These are phyloP conservation scores for Dothistroma septosporum DNA, from an alignment of 2,329 filamentous ascomycete species.

Conservation along the genomic window DNA sequence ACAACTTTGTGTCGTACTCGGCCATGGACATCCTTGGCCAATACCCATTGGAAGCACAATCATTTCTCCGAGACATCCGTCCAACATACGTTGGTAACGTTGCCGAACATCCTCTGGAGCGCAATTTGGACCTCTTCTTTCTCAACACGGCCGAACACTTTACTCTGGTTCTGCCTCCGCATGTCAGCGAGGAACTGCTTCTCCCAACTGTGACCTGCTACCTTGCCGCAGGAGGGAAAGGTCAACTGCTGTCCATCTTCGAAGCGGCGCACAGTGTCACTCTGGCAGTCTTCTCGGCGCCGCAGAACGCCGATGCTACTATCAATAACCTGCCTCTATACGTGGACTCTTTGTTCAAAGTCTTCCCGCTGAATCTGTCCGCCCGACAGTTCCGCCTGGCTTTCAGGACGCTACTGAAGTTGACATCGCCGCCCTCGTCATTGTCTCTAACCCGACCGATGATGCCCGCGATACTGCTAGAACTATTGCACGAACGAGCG, in stretches of 20 bases:
- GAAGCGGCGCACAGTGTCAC: slow-evolving; percentile 82
- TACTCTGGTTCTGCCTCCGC: slow-evolving; percentile 62
- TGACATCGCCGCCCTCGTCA: slow-evolving; percentile 73
- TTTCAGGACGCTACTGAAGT: slow-evolving; percentile 77
- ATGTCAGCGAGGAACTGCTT: slow-evolving; percentile 67
- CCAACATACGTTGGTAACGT: slow-evolving; percentile 53
- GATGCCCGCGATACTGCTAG: slow-evolving; percentile 74
- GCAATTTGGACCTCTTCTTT: slow-evolving; percentile 80
- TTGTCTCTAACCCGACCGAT: slow-evolving; percentile 69
- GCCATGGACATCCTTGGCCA: slow-evolving; percentile 75
- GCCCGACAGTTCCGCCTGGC: slow-evolving; percentile 83
- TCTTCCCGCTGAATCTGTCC: slow-evolving; percentile 75
- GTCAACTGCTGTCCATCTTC: slow-evolving; percentile 65
- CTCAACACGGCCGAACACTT: slow-evolving; percentile 83
- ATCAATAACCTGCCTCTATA: slow-evolving; percentile 75
- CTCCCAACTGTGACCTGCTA: slow-evolving; percentile 71
- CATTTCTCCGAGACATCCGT: slow-evolving; percentile 63
- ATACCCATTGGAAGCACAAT: slow-evolving; percentile 61
- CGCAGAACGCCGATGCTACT: slow-evolving; percentile 68
- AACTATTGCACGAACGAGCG: slow-evolving; percentile 68
- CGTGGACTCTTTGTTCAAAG: slow-evolving; percentile 70
- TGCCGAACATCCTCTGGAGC: slow-evolving; percentile 61
- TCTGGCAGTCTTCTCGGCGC: slow-evolving; percentile 74
- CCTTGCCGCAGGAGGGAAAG: slow-evolving; percentile 58
- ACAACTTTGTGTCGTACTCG: slow-evolving; percentile 76